phyloP scores from a whole-genome alignment of 108 stramenopile species.

The Pseudonitzschia delicatissima region DNA sequence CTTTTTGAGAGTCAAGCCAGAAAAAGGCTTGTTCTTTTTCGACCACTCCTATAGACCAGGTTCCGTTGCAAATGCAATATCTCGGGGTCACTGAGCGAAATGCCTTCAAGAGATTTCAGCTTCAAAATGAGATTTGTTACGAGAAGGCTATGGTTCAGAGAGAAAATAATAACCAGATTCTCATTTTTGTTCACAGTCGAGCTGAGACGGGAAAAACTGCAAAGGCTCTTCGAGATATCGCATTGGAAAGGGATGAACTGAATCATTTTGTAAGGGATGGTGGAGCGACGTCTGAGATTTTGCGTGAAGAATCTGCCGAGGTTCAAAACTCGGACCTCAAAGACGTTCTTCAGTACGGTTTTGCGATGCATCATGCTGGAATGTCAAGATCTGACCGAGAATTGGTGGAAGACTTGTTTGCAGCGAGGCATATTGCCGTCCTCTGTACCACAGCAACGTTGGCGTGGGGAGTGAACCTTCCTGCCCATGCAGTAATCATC shows the following conservation, averaged over 20 bases:
- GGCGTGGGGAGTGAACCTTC: conserved; percentile 99
- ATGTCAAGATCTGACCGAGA: conserved; percentile 94
- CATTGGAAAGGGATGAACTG: conserved; percentile 87
- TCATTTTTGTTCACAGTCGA: conserved; percentile 98
- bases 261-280: conserved; percentile 88
- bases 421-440: conserved; percentile 94
- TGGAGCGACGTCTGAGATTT: conserved; percentile 89
- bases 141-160: conserved; percentile 92
- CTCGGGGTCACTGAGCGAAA: conserved; percentile 98
- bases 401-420: conserved; percentile 97
- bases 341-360: conserved; percentile 94
- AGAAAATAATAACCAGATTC: conserved; percentile 89
- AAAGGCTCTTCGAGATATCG: conserved; percentile 93
- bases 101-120: conserved; percentile 95
- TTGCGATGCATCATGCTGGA: conserved; percentile 99
- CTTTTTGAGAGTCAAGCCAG: conserved; percentile 95
- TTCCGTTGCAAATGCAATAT: conserved; percentile 99
- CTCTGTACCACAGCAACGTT: conserved; percentile 97
- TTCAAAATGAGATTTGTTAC: conserved; percentile 99
- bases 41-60: conserved; percentile 98
- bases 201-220: conserved; percentile 98
- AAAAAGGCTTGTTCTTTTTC: conserved; percentile 98
- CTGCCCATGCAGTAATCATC: conserved; percentile 99
- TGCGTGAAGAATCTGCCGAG: conserved; percentile 79
- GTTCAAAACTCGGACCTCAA: conserved; percentile 92